Percentiles rank a stretch among this genome's conserved stretches.
Conservation (phyloP, 352 stramenopile genomes). For the Globisporangium canariense region DNA sequence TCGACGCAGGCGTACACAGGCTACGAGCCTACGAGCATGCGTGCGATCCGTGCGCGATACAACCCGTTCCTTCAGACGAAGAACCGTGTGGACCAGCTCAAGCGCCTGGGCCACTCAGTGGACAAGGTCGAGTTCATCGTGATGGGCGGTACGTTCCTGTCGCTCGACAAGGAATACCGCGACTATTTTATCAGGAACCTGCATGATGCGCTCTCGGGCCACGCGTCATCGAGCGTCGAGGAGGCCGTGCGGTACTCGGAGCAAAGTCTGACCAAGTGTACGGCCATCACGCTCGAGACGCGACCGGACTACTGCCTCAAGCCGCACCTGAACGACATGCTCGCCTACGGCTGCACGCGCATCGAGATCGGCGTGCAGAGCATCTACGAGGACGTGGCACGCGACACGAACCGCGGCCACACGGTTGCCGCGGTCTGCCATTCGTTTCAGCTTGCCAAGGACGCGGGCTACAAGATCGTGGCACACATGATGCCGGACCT, state of each 20-base stretch:
- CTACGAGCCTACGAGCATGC: conserved; percentile 97
- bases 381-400: conserved; percentile 93
- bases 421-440: conserved; percentile 90
- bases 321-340: conserved; percentile 96
- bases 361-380: conserved; percentile 98
- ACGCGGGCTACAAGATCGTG: conserved; percentile 98
- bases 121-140: conserved; percentile 98
- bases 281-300: conserved; percentile 97
- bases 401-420: conserved; percentile 93
- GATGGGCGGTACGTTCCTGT: conserved; percentile 97
- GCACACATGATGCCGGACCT: conserved; percentile 98
- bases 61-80: conserved; percentile 94
- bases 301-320: conserved; percentile 97
- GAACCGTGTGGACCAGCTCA: conserved; percentile 88
- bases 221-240: conserved; percentile 86
- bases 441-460: conserved; percentile 83
- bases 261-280: conserved; percentile 81
- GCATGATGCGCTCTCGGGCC: conserved; percentile 94
- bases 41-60: conserved; percentile 94
- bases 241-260: conserved; percentile 94
- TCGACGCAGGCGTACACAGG: conserved; percentile 95
- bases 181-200: conserved; percentile 97
- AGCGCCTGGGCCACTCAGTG: conserved; percentile 89
- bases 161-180: conserved; percentile 91
- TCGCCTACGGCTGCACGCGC: conserved; percentile 95